Conservation (phyloP, 345 rosid genomes). For the Moringa oleifera region DNA sequence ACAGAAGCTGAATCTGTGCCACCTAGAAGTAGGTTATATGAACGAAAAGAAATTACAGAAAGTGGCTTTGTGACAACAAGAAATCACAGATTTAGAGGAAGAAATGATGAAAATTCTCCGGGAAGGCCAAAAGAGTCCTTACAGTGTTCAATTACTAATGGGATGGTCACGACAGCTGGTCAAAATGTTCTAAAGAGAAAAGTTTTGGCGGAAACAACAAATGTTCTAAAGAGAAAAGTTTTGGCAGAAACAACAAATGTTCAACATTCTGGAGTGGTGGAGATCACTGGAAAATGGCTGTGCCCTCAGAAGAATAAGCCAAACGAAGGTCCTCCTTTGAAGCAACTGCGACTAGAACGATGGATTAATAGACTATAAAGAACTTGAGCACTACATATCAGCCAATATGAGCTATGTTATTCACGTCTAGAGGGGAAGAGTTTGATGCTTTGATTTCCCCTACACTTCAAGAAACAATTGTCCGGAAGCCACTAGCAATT, state of each 20-base stretch:
- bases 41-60: constrained; percentile 14
- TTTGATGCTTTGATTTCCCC: too few species aligned
- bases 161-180: constrained; percentile 3
- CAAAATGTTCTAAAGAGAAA: constrained; percentile 26
- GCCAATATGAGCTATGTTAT: too few species aligned
- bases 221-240: constrained; percentile 29
- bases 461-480: too few species aligned
- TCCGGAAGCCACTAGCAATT: too few species aligned
- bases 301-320: constrained; percentile 80
- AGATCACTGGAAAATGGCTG: constrained; percentile 58
- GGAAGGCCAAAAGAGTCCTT: constrained; percentile 16
- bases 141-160: constrained; percentile 24
- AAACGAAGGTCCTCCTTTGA: constrained; percentile 59
- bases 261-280: constrained; percentile 24
- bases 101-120: constrained; percentile 23
- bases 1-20: constrained; percentile 10
- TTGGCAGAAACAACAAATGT: constrained; percentile 49
- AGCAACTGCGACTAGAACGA: constrained; percentile 76
- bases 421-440: too few species aligned
- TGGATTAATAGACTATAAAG: constrained; percentile 55
- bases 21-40: constrained; percentile 19
- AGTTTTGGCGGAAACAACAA: constrained; percentile 26
- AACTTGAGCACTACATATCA: too few species aligned
- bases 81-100: constrained; percentile 25
- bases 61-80: constrained; percentile 51